Evolutionary conservation across 2,329 filamentous ascomycete genomes (phyloP).

Genomic region (Fusarium marasasianum): DNA sequence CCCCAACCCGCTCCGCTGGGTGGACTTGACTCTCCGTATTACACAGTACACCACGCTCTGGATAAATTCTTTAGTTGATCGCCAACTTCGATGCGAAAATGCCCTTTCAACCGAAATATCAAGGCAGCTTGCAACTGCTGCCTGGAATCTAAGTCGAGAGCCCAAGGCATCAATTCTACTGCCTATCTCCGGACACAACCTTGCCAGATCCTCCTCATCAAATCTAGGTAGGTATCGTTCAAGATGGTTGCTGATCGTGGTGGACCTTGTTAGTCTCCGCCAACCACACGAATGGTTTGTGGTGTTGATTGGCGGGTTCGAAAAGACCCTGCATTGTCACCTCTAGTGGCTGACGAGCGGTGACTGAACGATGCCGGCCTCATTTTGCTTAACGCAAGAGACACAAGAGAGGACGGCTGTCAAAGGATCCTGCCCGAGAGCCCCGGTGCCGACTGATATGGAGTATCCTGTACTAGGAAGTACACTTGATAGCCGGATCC

Average conservation of each 20-base stretch:
- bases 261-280: conserved; percentile 4
- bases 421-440: neutral
- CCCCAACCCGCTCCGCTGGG: conserved; percentile 1
- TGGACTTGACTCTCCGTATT: neutral
- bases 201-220: neutral
- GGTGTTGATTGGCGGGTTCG: conserved; percentile 13
- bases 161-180: conserved; percentile 6
- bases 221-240: neutral
- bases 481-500: conserved; percentile 8
- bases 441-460: neutral
- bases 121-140: neutral
- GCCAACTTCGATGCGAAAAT: neutral
- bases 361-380: conserved; percentile 29
- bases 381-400: conserved; percentile 3
- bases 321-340: conserved; percentile 32
- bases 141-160: neutral
- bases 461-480: conserved; percentile 5
- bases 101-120: neutral
- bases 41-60: neutral
- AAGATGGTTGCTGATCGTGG: conserved; percentile 10
- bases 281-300: neutral
- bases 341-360: conserved; percentile 27
- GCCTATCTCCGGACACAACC: neutral
- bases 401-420: neutral
- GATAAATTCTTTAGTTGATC: neutral